A percentile compares a stretch with the other conserved stretches of the same genome.
These are phyloP conservation scores for Phialophora tarda DNA, from an alignment of 2,329 filamentous ascomycete genomes.

Conservation along the genomic window DNA sequence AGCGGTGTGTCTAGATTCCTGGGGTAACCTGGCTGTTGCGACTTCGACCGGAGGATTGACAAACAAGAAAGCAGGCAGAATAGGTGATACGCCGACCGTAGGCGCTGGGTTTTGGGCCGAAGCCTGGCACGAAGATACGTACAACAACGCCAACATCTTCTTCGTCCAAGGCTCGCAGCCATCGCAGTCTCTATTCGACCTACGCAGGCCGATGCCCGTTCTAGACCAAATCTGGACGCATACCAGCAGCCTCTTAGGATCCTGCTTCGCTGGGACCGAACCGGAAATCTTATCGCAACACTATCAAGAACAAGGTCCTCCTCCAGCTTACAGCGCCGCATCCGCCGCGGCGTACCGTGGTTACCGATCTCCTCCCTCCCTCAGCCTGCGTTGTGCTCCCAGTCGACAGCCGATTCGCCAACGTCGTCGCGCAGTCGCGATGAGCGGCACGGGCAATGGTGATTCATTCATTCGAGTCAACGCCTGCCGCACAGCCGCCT, in stretches of 20 bases:
- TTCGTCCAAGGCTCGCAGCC: not conserved
- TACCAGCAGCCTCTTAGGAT: slow-evolving; percentile 14
- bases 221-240: slow-evolving; percentile 18
- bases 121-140: slow-evolving; percentile 63
- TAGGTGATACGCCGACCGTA: slow-evolving; percentile 83
- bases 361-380: slow-evolving; percentile 2
- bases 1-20: slow-evolving; percentile 78
- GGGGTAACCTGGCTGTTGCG: slow-evolving; percentile 72
- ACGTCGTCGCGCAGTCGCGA: slow-evolving; percentile 29
- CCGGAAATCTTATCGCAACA: not conserved
- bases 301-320: not conserved
- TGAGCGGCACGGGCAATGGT: slow-evolving; percentile 85
- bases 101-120: slow-evolving; percentile 92
- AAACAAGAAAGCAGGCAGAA: slow-evolving; percentile 83
- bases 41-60: slow-evolving; percentile 78
- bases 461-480: slow-evolving; percentile 79
- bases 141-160: not conserved
- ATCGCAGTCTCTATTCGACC: not conserved
- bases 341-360: not conserved
- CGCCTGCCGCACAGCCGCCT: slow-evolving; percentile 73
- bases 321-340: slow-evolving; percentile 14
- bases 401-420: slow-evolving; percentile 1
- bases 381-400: not conserved
- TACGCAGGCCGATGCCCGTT: not conserved
- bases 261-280: slow-evolving; percentile 20